Evolutionary conservation across 768 basidiomycete species (phyloP).

Genomic region (Suillus decipiens): DNA sequence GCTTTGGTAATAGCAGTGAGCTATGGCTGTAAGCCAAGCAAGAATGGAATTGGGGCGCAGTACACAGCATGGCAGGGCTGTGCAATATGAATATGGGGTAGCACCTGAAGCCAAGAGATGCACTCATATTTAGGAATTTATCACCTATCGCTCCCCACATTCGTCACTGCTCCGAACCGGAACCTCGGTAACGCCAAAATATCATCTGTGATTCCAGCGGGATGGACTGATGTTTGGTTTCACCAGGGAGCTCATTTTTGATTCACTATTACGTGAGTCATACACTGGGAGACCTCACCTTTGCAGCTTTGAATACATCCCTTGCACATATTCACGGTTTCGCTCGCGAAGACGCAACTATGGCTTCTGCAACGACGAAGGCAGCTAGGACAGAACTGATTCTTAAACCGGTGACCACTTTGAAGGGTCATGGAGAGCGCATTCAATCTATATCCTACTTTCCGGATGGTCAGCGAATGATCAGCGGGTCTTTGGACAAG

Average conservation of each 20-base stretch:
- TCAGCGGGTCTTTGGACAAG: neutral
- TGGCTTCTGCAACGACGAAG: neutral
- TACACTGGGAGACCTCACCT: neutral
- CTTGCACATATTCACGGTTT: neutral
- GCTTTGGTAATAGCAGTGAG: no score
- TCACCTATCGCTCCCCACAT: no score
- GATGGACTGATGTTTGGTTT: neutral
- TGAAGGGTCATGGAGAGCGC: neutral
- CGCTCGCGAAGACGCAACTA: neutral
- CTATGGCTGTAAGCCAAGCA: no score
- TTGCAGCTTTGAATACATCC: neutral
- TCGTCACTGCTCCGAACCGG: no score
- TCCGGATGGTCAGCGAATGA: neutral
- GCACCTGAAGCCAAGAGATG: no score
- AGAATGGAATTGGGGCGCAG: neutral
- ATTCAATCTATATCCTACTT: neutral
- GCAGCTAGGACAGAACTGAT: neutral
- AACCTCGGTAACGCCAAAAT: no score
- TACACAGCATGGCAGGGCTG: no score
- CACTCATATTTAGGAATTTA: no score
- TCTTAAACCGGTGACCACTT: neutral
- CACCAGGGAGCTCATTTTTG: neutral
- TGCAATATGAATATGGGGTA: no score
- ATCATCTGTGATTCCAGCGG: neutral
- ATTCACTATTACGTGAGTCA: neutral